A percentile compares a stretch with the other conserved stretches of the same genome.
These are phyloP conservation scores for Lasiosphaeria hispida DNA, from an alignment of 495 filamentous ascomycete genomes.

Conservation along the genomic window DNA sequence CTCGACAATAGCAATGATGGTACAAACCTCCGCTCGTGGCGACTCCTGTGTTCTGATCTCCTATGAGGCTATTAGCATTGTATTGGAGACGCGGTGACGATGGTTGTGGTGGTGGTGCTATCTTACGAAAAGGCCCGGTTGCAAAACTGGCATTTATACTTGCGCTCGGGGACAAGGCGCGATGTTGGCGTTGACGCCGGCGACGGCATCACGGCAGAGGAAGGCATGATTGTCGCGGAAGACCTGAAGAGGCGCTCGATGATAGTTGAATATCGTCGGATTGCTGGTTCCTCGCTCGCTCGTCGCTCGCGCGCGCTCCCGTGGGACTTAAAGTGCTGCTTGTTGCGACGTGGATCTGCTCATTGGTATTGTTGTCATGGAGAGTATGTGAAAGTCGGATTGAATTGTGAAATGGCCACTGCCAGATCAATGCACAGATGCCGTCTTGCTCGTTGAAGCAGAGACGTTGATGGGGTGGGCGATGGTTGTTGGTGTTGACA, in stretches of 20 bases:
- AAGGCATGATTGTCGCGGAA: conserved; percentile 53
- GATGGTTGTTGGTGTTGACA: too few relatives aligned
- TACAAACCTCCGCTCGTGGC: not conserved
- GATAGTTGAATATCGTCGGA: conserved; percentile 52
- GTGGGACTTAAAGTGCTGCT: conserved; percentile 60
- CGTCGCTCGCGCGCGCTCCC: conserved; percentile 53
- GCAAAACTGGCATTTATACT: conserved; percentile 99
- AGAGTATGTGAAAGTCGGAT: conserved; percentile 20
- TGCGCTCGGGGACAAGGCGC: conserved; percentile 74
- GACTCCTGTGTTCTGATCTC: too few relatives aligned
- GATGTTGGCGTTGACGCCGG: conserved; percentile 59
- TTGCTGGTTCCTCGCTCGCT: conserved; percentile 20
- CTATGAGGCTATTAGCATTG: not conserved
- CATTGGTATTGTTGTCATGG: conserved; percentile 61
- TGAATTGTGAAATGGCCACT: too few relatives aligned
- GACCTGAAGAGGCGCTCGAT: conserved; percentile 38
- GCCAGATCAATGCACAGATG: too few relatives aligned
- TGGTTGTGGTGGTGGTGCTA: conserved; percentile 74
- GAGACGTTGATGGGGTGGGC: too few relatives aligned
- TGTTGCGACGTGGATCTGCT: conserved; percentile 48
- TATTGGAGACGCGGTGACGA: conserved; percentile 14
- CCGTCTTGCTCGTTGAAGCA: too few relatives aligned
- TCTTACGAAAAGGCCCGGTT: conserved; percentile 91
- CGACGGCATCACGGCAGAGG: conserved; percentile 56
- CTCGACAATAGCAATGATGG: not conserved